Percentiles rank a stretch among this genome's conserved stretches.
Conservation (phyloP, 108 stramenopile species). For the Cyclotella kingstonii region DNA sequence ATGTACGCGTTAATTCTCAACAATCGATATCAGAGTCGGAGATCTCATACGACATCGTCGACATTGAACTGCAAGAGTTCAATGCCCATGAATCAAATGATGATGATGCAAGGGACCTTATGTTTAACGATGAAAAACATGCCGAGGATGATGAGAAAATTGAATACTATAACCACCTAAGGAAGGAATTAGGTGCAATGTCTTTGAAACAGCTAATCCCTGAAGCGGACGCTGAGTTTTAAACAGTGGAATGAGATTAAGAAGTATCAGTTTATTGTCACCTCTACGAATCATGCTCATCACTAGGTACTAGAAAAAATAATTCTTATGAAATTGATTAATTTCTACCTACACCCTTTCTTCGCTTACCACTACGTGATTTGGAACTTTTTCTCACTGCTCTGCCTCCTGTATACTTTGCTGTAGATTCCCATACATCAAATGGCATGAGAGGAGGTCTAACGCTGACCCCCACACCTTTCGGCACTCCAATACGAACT, state of each 20-base stretch:
- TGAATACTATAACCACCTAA: neutral
- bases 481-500: conserved; percentile 76
- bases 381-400: conserved; percentile 71
- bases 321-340: conserved; percentile 16
- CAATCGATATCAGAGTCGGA: no score
- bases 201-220: no score
- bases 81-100: neutral
- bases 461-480: conserved; percentile 80
- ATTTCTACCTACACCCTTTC: conserved; percentile 78
- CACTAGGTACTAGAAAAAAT: no score
- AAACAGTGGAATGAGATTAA: neutral
- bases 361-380: conserved; percentile 64
- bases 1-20: no score
- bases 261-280: neutral
- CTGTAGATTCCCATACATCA: conserved; percentile 84
- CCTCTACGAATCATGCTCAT: no score
- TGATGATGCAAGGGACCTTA: neutral
- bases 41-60: no score
- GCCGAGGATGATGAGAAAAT: neutral
- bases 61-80: no score
- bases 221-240: neutral
- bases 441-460: conserved; percentile 90
- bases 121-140: neutral
- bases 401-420: conserved; percentile 81
- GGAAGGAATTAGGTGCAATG: neutral